Conservation (phyloP, 2,329 filamentous ascomycete species). For the Trichoderma sp. region DNA sequence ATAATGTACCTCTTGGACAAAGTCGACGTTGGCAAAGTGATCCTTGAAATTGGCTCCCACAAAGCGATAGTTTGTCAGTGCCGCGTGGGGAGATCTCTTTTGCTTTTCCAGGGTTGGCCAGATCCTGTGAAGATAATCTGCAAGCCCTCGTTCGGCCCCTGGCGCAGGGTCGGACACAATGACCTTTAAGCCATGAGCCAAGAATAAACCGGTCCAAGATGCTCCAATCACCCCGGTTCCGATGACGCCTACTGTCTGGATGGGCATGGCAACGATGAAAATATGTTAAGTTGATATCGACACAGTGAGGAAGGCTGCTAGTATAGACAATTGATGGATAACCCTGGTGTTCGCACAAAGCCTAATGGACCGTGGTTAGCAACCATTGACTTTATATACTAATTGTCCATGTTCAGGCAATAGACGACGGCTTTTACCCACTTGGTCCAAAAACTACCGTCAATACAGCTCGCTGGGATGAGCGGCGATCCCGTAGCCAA, state of each 20-base stretch:
- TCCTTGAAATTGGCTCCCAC: constrained; percentile 17
- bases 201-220: constrained; percentile 46
- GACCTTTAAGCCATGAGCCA: constrained; percentile 42
- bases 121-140: constrained; percentile 24
- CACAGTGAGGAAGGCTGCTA: not conserved
- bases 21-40: constrained; percentile 36
- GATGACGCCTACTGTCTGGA: constrained; percentile 38
- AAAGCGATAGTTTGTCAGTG: constrained; percentile 22
- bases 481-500: not conserved
- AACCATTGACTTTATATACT: not conserved
- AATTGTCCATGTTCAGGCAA: not conserved
- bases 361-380: not conserved
- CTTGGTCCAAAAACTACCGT: not conserved
- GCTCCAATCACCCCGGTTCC: constrained; percentile 41
- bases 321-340: not conserved
- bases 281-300: not conserved
- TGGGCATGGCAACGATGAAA: constrained; percentile 11
- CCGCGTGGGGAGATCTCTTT: not conserved
- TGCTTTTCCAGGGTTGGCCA: constrained; percentile 20
- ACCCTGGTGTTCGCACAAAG: not conserved
- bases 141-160: constrained; percentile 40
- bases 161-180: constrained; percentile 47
- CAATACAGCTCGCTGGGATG: not conserved
- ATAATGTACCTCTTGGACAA: constrained; percentile 40
- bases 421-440: not conserved